Evolutionary conservation across 148 eudicot species (phyloP).

Genomic region (Fagopyrum esculentum): DNA sequence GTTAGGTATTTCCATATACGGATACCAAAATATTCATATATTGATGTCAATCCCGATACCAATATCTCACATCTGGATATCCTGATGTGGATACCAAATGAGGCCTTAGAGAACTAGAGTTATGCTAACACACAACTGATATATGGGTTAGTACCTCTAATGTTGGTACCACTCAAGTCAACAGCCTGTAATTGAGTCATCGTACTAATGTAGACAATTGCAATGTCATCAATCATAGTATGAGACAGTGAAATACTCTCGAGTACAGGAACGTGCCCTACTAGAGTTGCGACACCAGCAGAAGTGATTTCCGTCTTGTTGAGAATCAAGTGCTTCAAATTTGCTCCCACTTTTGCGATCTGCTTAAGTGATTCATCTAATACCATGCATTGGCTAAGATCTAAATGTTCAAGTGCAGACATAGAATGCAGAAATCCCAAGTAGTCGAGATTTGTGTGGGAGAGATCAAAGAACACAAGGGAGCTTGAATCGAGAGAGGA

Average conservation of each 20-base stretch:
- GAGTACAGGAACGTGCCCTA: slow-evolving; percentile 73
- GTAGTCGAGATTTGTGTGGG: slow-evolving; percentile 40
- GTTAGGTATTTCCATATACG: too few species aligned
- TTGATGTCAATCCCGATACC: too few species aligned
- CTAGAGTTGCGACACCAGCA: slow-evolving; percentile 55
- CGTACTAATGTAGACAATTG: slow-evolving; percentile 51
- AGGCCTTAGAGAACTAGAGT: too few species aligned
- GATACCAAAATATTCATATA: too few species aligned
- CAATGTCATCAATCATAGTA: slow-evolving; percentile 37
- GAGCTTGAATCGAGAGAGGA: slow-evolving; percentile 35
- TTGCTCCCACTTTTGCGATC: slow-evolving; percentile 43
- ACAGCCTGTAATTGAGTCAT: slow-evolving; percentile 64
- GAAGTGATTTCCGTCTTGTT: slow-evolving; percentile 61
- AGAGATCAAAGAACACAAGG: slow-evolving; percentile 52
- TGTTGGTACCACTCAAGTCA: slow-evolving; percentile 57
- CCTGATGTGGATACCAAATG: not conserved
- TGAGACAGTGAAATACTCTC: slow-evolving; percentile 12
- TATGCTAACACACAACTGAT: not conserved
- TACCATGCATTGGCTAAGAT: slow-evolving; percentile 46
- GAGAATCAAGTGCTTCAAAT: slow-evolving; percentile 60
- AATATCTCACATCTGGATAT: not conserved
- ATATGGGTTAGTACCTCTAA: slow-evolving; percentile 44
- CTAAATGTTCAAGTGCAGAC: slow-evolving; percentile 55
- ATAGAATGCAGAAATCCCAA: slow-evolving; percentile 44
- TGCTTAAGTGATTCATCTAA: slow-evolving; percentile 43